Base-by-base conservation (phyloP, 208 protist species). In the Herpetomonas samuelpessoai region DNA sequence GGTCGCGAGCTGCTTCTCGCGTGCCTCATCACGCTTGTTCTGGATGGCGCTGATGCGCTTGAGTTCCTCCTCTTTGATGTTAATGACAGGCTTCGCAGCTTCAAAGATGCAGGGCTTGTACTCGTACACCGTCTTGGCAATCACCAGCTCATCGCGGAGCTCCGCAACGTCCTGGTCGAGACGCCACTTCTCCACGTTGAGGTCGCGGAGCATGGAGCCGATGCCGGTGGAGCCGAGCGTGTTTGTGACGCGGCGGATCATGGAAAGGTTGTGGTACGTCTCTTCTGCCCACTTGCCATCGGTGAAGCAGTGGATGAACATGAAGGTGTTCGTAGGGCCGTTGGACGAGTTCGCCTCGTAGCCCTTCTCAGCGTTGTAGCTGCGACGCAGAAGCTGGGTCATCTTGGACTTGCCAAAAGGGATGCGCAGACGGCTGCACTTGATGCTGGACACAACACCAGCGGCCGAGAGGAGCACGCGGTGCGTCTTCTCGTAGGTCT, bases 331-430 rank as follows among this genome's bases (percentile, higher is more conserved):
- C 3, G 92, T 97, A 0, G 83, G 64, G n/a, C 61, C 83, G 64
- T 96, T 97, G 31, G 68, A 35, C 9, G 58, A 39, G 44, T 86
- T 88, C 67, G 88, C 63, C 10, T 65, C 57, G 62, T 96, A 87
- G 27, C 80, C 75, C 68, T 95, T 95, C 76, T 97, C 88, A 2
- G 73, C 68, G 56, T 97, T 97, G 80, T 96, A 97, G 55, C 77
- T 74, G 22, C 89, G 86, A 45, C 86, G 85, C 67, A 97, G 76
- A 22, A 97, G 75, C 74, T 91, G 86, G 18, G 79, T 92, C 49
- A 97, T 57, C 68, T 94, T 93, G 29, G 88, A 96, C 67, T 93
- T 97, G 25, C 88, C 88, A 70, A 93, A 97, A n/a, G 92, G 92
- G 41, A 97, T 88, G 38, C 92, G 82, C 57, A 96, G 75, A 18